These are phyloP conservation scores for Candida schatavii DNA, from an alignment of 805 yeast species.

Conservation along the genomic window DNA sequence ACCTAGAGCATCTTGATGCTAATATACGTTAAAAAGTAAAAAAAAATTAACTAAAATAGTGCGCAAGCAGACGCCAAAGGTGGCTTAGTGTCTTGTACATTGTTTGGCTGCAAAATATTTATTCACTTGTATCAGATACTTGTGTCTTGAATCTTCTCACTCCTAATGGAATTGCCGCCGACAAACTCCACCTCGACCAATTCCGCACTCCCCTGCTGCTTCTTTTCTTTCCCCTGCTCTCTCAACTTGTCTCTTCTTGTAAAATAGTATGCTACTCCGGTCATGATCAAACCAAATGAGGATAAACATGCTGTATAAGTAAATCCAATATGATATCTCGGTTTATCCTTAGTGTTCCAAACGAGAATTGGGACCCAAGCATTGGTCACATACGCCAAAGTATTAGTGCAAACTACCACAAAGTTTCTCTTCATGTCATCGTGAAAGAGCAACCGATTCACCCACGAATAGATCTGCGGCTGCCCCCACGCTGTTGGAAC, in stretches of 20 bases:
- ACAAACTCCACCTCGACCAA: too few relatives aligned
- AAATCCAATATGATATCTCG: conserved; percentile 32
- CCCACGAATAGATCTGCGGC: conserved; percentile 57
- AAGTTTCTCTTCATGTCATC: conserved; percentile 43
- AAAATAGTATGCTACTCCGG: conserved; percentile 23
- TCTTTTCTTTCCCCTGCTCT: background rate
- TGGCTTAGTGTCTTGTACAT: too few relatives aligned
- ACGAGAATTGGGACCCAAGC: conserved; percentile 40
- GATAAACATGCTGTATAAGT: conserved; percentile 31
- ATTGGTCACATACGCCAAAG: conserved; percentile 36
- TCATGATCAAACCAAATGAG: conserved; percentile 28
- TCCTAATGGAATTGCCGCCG: too few relatives aligned
- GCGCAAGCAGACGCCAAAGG: too few relatives aligned
- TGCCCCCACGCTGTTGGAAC: conserved; percentile 52
- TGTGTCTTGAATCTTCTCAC: too few relatives aligned
- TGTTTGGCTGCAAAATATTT: too few relatives aligned
- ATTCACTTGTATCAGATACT: too few relatives aligned
- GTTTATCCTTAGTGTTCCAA: conserved; percentile 36
- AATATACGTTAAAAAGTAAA: conserved; percentile 1
- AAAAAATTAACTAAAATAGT: too few relatives aligned
- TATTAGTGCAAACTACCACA: conserved; percentile 37
- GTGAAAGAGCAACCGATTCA: conserved; percentile 43
- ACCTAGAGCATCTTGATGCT: conserved; percentile 5
- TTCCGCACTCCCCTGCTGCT: too few relatives aligned
- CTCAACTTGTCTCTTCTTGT: conserved; percentile 24